These are phyloP conservation scores for Stephanodiscus triporus DNA, from an alignment of 108 stramenopile species.

Conservation along the genomic window DNA sequence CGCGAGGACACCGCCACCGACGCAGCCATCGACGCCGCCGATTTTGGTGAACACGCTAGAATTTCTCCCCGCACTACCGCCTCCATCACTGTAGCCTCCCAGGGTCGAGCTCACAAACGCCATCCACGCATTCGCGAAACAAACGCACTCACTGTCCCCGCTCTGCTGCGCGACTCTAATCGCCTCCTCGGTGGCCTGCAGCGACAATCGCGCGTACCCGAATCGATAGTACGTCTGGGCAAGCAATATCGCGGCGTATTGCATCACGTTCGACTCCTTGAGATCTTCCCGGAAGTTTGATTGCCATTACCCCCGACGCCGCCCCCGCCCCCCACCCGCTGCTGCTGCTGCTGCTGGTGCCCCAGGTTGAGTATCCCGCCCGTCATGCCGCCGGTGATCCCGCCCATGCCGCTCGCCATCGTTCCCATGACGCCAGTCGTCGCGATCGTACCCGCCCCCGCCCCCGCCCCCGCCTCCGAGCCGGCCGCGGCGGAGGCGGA, in stretches of 20 bases:
- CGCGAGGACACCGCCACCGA: neutral
- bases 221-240: constrained; percentile 75
- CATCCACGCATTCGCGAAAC: constrained; percentile 81
- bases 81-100: constrained; percentile 6
- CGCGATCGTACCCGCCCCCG: neutral
- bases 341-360: constrained; percentile 1
- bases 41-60: constrained; percentile 20
- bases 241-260: constrained; percentile 84
- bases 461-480: constrained; percentile 13
- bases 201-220: constrained; percentile 72
- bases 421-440: neutral
- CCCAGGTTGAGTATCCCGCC: constrained; percentile 5
- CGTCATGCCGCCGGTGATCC: constrained; percentile 31
- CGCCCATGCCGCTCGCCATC: constrained; percentile 14
- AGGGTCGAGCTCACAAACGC: constrained; percentile 30
- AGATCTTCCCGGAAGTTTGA: constrained; percentile 8
- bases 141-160: constrained; percentile 84
- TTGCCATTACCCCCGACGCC: constrained; percentile 5
- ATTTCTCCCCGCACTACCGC: constrained; percentile 9
- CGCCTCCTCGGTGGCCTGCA: constrained; percentile 89
- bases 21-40: constrained; percentile 13
- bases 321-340: neutral
- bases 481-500: constrained; percentile 13
- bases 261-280: constrained; percentile 61
- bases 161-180: constrained; percentile 93